Percentiles rank a stretch among this genome's conserved stretches.
Conservation (phyloP, 495 filamentous ascomycete species). For the Pyronema domesticum region DNA sequence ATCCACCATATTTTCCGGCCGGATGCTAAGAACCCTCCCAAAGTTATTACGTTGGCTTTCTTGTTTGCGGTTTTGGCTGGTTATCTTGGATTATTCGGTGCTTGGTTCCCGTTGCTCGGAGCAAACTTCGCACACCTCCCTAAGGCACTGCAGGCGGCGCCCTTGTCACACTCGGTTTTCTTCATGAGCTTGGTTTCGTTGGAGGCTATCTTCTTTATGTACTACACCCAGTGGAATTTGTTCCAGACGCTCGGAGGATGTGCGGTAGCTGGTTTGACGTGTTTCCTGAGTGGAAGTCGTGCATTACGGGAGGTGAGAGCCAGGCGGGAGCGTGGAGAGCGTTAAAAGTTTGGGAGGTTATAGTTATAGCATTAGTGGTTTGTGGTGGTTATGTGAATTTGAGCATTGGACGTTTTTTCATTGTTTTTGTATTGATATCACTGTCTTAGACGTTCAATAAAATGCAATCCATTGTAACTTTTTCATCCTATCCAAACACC, state of each 20-base stretch:
- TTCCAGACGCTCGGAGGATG: slow-evolving; percentile 74
- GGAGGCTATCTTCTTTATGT: slow-evolving; percentile 85
- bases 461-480: not conserved
- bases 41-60: slow-evolving; percentile 65
- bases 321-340: slow-evolving; percentile 59
- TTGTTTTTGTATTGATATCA: not conserved
- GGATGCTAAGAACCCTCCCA: slow-evolving; percentile 64
- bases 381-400: not conserved
- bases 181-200: slow-evolving; percentile 67
- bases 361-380: not conserved
- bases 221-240: slow-evolving; percentile 84
- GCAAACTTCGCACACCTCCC: slow-evolving; percentile 68
- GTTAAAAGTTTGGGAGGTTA: slow-evolving; percentile 29
- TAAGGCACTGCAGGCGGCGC: slow-evolving; percentile 52
- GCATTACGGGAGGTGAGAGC: slow-evolving; percentile 86
- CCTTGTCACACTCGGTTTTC: slow-evolving; percentile 63
- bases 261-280: slow-evolving; percentile 44
- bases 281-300: slow-evolving; percentile 77
- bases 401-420: not conserved
- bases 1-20: slow-evolving; percentile 84
- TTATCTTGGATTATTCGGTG: slow-evolving; percentile 49
- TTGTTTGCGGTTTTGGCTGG: slow-evolving; percentile 48
- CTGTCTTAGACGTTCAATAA: not conserved
- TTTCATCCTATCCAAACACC: too few species aligned
- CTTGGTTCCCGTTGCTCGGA: slow-evolving; percentile 41